Base-by-base conservation (phyloP, 2,329 filamentous ascomycete species). In the Stylonectria norvegica region DNA sequence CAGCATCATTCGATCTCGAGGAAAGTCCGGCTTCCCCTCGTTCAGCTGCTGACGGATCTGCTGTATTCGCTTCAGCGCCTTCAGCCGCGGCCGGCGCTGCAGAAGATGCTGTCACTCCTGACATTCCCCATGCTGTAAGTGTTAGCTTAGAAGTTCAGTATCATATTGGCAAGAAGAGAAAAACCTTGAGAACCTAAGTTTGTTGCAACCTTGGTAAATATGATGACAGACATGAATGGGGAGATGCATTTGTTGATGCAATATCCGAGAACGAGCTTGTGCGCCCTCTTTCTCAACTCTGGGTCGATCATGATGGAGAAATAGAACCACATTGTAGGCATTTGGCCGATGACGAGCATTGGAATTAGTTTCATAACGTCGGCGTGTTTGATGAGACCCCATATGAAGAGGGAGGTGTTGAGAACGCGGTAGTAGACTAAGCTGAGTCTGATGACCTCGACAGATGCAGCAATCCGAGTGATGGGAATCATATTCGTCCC, bases 401-500 rank as follows among this genome's bases (percentile, higher is more conserved):
- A 14, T 12, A 64, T 49, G 32, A 64, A 64, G 0, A 64, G 37
- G 1, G 38, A 40, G 0, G 61, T 62, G 45, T 64, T 64, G 27
- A 60, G 42, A 6, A 64, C 50, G 5, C 61, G 61, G 20, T 63
- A 64, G 40, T 64, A 64, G 0, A 64, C 60, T 14, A 64, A 46
- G 27, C 52, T 60, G 4, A 62, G 45, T 3, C 61, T 53, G 5
- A 58, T 42, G 11, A 64, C 51, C n/a, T 64, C 61, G 2, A 64
- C 48, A 0, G 51, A 48, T 0, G 61, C 57, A 2, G 52, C 57
- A 6, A 64, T 47, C 1, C 61, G 57, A 3, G 61, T 64, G 14
- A 63, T 42, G 14, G 50, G 72, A 40, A 67, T 76, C 59, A 64
- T 63, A 19, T 60, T 58, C 28, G 60, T 53, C 11, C 61, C 61